Conservation (phyloP, 2,329 filamentous ascomycete species). For the Nothopassalora personata region DNA sequence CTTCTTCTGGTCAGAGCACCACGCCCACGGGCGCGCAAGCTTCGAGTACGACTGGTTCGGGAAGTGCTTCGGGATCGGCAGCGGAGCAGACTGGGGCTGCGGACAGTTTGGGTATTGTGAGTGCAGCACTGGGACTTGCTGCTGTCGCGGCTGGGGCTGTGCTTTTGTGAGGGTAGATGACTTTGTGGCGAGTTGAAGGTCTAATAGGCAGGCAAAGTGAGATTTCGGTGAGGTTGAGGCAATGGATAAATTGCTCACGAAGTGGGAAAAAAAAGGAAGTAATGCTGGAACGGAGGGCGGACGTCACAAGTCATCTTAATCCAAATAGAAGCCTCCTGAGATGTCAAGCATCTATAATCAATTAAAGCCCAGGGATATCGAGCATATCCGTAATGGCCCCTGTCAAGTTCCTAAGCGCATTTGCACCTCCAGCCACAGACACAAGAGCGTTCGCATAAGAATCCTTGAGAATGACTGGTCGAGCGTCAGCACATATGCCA, state of each 20-base stretch:
- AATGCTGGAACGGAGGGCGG: background rate
- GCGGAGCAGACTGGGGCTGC: background rate
- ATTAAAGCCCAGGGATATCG: constrained; percentile 7
- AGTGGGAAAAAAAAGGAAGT: background rate
- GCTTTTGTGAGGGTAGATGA: background rate
- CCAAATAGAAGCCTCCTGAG: too few relatives aligned
- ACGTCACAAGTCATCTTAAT: too few relatives aligned
- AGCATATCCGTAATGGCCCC: constrained; percentile 1
- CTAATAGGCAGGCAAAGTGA: background rate
- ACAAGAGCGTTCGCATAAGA: constrained; percentile 1
- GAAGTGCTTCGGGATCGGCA: background rate
- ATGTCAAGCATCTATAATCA: background rate
- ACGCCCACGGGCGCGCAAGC: background rate
- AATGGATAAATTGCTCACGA: background rate
- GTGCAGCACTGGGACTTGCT: background rate
- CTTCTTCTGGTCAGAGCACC: background rate
- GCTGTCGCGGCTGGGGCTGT: background rate
- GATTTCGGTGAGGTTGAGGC: too few relatives aligned
- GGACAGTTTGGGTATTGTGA: background rate
- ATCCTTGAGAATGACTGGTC: background rate
- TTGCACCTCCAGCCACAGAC: constrained; percentile 1
- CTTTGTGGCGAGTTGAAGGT: background rate
- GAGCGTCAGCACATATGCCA: background rate
- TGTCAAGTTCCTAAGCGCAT: constrained; percentile 7
- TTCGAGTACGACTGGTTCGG: background rate